These are phyloP conservation scores for Colletotrichum neosansevieriae DNA, from an alignment of 2,329 filamentous ascomycete species.

Conservation along the genomic window DNA sequence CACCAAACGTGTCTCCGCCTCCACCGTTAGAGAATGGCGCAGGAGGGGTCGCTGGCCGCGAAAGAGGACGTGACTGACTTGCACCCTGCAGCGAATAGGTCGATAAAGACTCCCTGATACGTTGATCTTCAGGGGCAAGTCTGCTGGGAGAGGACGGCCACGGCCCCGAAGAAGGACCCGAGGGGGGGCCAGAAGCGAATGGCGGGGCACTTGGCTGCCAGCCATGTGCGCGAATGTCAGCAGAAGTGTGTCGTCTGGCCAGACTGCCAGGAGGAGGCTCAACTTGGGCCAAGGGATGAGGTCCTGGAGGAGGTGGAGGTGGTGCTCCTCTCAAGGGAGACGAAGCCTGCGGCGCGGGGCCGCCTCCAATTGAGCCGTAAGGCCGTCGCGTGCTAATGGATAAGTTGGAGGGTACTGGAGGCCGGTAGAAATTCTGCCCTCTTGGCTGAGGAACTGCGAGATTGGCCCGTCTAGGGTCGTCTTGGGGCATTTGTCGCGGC, in stretches of 20 bases:
- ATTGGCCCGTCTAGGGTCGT: slow-evolving; percentile 81
- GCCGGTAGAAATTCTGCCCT: slow-evolving; percentile 74
- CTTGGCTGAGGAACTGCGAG: slow-evolving; percentile 72
- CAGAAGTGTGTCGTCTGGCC: slow-evolving; percentile 89
- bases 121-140: slow-evolving; percentile 63
- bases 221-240: slow-evolving; percentile 91
- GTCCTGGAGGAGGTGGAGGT: slow-evolving; percentile 72
- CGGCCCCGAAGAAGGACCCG: slow-evolving; percentile 64
- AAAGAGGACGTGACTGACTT: slow-evolving; percentile 58
- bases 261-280: slow-evolving; percentile 76
- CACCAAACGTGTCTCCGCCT: slow-evolving; percentile 61
- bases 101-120: slow-evolving; percentile 68
- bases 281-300: slow-evolving; percentile 74
- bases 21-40: slow-evolving; percentile 62
- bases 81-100: slow-evolving; percentile 63
- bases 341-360: slow-evolving; percentile 75
- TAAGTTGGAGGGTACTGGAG: slow-evolving; percentile 84
- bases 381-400: slow-evolving; percentile 80
- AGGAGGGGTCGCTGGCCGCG: slow-evolving; percentile 66
- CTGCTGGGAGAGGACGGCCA: slow-evolving; percentile 69
- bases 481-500: slow-evolving; percentile 86
- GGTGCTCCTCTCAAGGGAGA: slow-evolving; percentile 77
- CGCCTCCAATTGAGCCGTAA: slow-evolving; percentile 87
- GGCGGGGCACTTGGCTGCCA: slow-evolving; percentile 69
- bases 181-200: slow-evolving; percentile 63